Percentiles rank a stretch among this genome's conserved stretches.
Conservation (phyloP, 352 stramenopile species). For the Globisporangium yorkense region DNA sequence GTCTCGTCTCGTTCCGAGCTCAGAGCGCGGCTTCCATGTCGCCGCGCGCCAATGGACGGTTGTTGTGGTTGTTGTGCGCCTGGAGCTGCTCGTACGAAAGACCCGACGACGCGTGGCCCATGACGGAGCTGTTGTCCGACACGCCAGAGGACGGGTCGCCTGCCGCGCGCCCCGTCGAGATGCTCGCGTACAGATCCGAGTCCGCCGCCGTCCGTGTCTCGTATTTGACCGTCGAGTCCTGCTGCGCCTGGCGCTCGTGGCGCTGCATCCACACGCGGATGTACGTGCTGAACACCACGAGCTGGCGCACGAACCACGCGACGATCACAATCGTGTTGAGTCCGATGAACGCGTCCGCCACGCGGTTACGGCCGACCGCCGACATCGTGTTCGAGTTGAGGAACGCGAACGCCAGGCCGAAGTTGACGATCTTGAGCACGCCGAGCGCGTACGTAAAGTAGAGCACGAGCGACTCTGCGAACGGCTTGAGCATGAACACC, state of each 20-base stretch:
- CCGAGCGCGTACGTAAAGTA: conserved; percentile 44
- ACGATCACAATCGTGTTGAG: conserved; percentile 62
- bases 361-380: conserved; percentile 19
- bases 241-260: conserved; percentile 23
- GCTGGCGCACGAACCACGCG: conserved; percentile 47
- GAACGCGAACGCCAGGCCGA: conserved; percentile 49
- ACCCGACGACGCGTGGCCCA: conserved; percentile 8
- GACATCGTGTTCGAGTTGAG: conserved; percentile 44
- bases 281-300: conserved; percentile 53
- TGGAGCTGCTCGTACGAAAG: conserved; percentile 10
- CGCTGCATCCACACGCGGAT: conserved; percentile 50
- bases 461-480: conserved; percentile 29
- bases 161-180: conserved; percentile 20
- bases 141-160: conserved; percentile 2
- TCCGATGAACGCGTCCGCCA: conserved; percentile 52
- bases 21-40: conserved; percentile 19
- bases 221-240: conserved; percentile 25
- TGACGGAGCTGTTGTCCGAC: conserved; percentile 4
- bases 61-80: conserved; percentile 3
- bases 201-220: conserved; percentile 27
- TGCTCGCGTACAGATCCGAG: conserved; percentile 38
- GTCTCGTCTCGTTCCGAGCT: too few relatives aligned
- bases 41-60: conserved; percentile 8
- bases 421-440: conserved; percentile 56
- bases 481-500: conserved; percentile 38